Percentiles rank a stretch among this genome's conserved stretches.
Conservation (phyloP, 495 filamentous ascomycete species). For the Penicillium antarcticum region DNA sequence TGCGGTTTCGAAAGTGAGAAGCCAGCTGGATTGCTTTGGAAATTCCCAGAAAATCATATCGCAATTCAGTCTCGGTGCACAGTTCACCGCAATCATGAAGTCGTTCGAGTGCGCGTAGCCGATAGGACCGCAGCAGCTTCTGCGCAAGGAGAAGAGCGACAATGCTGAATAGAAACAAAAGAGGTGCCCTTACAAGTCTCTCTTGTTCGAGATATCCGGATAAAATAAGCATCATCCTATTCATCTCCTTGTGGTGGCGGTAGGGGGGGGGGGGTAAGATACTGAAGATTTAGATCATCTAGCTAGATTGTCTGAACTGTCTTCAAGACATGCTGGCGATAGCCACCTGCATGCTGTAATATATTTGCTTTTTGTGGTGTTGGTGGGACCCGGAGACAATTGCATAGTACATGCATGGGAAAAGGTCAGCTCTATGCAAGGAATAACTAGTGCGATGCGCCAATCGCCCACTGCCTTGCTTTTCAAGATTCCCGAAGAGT, state of each 20-base stretch:
- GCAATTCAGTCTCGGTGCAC: neutral
- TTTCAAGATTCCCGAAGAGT: too few species aligned
- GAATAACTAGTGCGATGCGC: too few species aligned
- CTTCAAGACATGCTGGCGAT: too few species aligned
- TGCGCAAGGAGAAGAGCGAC: neutral
- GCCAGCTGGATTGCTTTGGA: neutral
- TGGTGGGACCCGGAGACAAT: too few species aligned
- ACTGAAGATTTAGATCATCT: neutral
- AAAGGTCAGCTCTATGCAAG: too few species aligned
- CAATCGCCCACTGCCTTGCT: too few species aligned
- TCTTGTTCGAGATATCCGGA: neutral
- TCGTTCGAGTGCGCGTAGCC: neutral
- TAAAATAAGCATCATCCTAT: neutral
- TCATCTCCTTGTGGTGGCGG: too few species aligned
- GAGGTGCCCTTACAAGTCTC: neutral
- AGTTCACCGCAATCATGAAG: neutral
- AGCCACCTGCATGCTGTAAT: too few species aligned
- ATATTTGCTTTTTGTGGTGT: too few species aligned
- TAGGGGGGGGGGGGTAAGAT: too few species aligned
- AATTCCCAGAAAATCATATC: neutral
- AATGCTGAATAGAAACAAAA: neutral
- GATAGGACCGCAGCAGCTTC: too few species aligned
- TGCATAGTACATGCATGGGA: too few species aligned
- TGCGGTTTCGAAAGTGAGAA: slow-evolving; percentile 2
- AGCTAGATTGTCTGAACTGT: neutral